These are phyloP conservation scores for Diaporthe sp. DNA, from an alignment of 2,329 filamentous ascomycete genomes.

Conservation along the genomic window DNA sequence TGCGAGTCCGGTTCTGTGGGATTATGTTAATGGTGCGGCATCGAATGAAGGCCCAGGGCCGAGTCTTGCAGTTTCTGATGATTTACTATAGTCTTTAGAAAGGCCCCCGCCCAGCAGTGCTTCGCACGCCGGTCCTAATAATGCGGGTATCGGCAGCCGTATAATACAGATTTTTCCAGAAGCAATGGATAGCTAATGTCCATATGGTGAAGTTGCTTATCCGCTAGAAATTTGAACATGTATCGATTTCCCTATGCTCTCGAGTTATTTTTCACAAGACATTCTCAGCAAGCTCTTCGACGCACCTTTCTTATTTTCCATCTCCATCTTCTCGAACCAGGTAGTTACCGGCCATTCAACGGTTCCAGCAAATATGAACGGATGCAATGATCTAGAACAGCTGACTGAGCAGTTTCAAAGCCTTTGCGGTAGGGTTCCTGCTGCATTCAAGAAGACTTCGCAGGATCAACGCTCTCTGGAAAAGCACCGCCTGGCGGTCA, in stretches of 20 bases:
- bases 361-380: not conserved
- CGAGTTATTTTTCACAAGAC: not conserved
- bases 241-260: no score
- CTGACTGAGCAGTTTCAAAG: constrained; percentile 1
- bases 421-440: not conserved
- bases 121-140: not conserved
- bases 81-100: not conserved
- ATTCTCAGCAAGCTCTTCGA: no score
- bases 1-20: not conserved
- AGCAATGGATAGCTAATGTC: not conserved
- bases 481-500: not conserved
- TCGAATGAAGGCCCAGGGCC: not conserved
- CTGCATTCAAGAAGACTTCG: not conserved
- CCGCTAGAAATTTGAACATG: not conserved
- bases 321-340: not conserved
- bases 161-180: not conserved
- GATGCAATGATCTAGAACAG: not conserved
- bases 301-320: no score
- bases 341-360: not conserved
- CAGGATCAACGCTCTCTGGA: not conserved
- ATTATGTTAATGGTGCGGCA: not conserved
- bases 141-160: not conserved
- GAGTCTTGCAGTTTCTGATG: no score
- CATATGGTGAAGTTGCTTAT: not conserved
- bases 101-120: not conserved